These are phyloP conservation scores for Madurella fahalii DNA, from an alignment of 2,329 filamentous ascomycete species.

Conservation along the genomic window DNA sequence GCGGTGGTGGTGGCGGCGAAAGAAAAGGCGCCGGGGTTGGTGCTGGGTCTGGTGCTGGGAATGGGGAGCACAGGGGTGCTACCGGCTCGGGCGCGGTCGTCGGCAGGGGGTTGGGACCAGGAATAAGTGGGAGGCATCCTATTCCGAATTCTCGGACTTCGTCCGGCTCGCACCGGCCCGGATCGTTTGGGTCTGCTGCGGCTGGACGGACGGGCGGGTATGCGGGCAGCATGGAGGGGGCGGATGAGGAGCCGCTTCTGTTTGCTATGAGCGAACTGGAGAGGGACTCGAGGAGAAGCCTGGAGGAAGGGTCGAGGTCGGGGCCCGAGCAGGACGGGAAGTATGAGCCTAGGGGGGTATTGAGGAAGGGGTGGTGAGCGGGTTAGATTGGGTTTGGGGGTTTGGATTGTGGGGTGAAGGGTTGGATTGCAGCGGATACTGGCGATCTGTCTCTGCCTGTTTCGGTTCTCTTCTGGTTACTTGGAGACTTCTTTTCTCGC, in stretches of 20 bases:
- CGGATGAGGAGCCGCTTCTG: slow-evolving; percentile 65
- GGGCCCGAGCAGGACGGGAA: background rate
- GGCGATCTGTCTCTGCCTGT: too few relatives aligned
- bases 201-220: background rate
- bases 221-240: slow-evolving; percentile 41
- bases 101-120: background rate
- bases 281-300: slow-evolving; percentile 52
- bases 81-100: too few relatives aligned
- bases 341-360: slow-evolving; percentile 24
- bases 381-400: too few relatives aligned
- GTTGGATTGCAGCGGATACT: too few relatives aligned
- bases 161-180: background rate
- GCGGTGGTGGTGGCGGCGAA: background rate
- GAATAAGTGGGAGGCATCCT: background rate
- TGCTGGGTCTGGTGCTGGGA: background rate
- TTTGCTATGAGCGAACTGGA: slow-evolving; percentile 72
- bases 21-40: background rate
- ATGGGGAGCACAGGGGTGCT: background rate
- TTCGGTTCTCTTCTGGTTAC: too few relatives aligned
- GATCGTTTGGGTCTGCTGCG: slow-evolving; percentile 9
- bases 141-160: background rate
- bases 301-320: slow-evolving; percentile 45
- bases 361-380: slow-evolving; percentile 25
- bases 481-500: background rate
- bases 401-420: too few relatives aligned